Evolutionary conservation across 768 basidiomycete species (phyloP).

Genomic region (Megacollybia marginata): DNA sequence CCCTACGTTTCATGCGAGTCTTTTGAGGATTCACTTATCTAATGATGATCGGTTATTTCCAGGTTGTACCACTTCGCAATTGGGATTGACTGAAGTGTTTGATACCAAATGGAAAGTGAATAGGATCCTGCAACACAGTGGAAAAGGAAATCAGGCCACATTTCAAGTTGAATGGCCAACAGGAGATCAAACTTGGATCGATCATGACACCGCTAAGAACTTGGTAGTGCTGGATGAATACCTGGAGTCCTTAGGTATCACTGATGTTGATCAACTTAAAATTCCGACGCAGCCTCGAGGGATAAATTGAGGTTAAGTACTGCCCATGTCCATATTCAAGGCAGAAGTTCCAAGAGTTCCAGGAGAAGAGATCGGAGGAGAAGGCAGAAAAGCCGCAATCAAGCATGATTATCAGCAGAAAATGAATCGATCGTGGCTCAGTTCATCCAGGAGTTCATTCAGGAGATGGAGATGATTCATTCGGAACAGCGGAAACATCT

Average conservation of each 20-base stretch:
- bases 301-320: no score
- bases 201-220: constrained; percentile 11
- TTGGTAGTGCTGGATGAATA: constrained; percentile 15
- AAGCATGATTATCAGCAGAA: no score
- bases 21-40: constrained; percentile 14
- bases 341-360: no score
- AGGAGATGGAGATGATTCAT: no score
- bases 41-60: constrained; percentile 28
- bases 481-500: no score
- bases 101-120: constrained; percentile 8
- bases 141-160: neutral
- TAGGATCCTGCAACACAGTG: constrained; percentile 2
- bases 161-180: constrained; percentile 9
- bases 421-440: no score
- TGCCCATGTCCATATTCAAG: no score
- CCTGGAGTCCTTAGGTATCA: constrained; percentile 18
- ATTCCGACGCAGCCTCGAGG: no score
- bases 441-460: no score
- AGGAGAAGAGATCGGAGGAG: no score
- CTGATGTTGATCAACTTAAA: neutral
- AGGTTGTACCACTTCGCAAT: constrained; percentile 8
- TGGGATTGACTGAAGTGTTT: neutral
- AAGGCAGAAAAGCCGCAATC: no score
- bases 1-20: neutral
- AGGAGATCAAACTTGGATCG: constrained; percentile 17